These are phyloP conservation scores for Planoprotostelium fungivorum DNA, from an alignment of 78 protist species.

Conservation along the genomic window DNA sequence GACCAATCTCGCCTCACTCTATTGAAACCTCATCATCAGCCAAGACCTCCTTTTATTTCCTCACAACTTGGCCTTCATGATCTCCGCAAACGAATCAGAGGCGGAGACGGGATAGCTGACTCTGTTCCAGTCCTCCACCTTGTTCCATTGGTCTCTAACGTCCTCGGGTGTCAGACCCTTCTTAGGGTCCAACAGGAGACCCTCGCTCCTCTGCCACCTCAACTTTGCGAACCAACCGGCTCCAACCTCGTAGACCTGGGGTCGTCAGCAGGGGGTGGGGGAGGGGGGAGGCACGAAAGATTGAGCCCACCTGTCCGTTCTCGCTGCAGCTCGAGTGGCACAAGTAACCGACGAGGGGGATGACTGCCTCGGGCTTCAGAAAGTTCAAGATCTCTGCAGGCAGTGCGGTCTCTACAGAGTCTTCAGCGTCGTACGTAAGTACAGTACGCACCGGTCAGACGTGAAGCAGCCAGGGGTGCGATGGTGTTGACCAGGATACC, in stretches of 20 bases:
- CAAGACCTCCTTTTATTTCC: no score
- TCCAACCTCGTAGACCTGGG: conserved; percentile 60
- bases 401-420: conserved; percentile 41
- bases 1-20: no score
- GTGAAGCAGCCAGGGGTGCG: conserved; percentile 77
- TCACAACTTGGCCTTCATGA: neutral
- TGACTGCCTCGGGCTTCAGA: conserved; percentile 77
- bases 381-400: conserved; percentile 64
- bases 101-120: neutral
- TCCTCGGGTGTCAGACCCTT: conserved; percentile 2
- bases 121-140: neutral
- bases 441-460: conserved; percentile 22
- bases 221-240: conserved; percentile 74
- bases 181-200: conserved; percentile 13
- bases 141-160: neutral
- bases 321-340: conserved; percentile 68
- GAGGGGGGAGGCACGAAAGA: no score
- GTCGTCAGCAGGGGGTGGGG: no score
- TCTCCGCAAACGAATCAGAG: neutral
- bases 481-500: conserved; percentile 73
- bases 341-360: conserved; percentile 69
- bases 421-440: neutral
- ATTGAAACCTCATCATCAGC: no score
- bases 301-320: conserved; percentile 49
- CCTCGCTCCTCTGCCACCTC: conserved; percentile 63